A percentile compares a stretch with the other conserved stretches of the same genome.
phyloP scores from a whole-genome alignment of 768 basidiomycete species.

The Imleria badia region DNA sequence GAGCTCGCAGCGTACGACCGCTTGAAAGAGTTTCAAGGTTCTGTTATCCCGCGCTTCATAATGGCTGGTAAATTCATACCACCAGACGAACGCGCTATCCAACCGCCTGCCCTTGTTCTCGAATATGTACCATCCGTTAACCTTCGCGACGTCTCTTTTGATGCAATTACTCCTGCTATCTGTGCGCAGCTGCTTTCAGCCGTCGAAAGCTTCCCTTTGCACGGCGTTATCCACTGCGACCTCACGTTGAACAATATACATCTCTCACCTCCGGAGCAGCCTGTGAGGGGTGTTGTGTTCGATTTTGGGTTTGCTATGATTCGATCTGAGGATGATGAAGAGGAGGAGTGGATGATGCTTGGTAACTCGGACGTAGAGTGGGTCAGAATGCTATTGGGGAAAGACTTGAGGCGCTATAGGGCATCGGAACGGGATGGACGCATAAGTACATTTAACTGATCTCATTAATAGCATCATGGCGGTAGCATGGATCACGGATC shows the following conservation, averaged over 20 bases:
- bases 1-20: not conserved
- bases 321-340: too few species aligned
- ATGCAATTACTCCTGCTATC: not conserved
- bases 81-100: slow-evolving; percentile 2
- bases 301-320: not conserved
- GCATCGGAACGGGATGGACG: too few species aligned
- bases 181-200: not conserved
- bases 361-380: too few species aligned
- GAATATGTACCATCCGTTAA: slow-evolving; percentile 8
- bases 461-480: too few species aligned
- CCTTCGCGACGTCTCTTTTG: not conserved
- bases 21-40: slow-evolving; percentile 1
- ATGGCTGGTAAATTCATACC: not conserved
- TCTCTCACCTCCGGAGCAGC: not conserved
- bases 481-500: too few species aligned
- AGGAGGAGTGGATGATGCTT: too few species aligned
- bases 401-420: too few species aligned
- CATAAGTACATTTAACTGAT: too few species aligned
- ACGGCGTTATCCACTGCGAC: not conserved
- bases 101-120: not conserved
- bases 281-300: not conserved
- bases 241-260: slow-evolving; percentile 1
- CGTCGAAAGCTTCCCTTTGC: not conserved
- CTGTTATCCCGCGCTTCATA: not conserved
- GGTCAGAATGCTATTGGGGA: too few species aligned